These are phyloP conservation scores for Verticillium zaregamsianum DNA, from an alignment of 2,329 filamentous ascomycete species.

Conservation along the genomic window DNA sequence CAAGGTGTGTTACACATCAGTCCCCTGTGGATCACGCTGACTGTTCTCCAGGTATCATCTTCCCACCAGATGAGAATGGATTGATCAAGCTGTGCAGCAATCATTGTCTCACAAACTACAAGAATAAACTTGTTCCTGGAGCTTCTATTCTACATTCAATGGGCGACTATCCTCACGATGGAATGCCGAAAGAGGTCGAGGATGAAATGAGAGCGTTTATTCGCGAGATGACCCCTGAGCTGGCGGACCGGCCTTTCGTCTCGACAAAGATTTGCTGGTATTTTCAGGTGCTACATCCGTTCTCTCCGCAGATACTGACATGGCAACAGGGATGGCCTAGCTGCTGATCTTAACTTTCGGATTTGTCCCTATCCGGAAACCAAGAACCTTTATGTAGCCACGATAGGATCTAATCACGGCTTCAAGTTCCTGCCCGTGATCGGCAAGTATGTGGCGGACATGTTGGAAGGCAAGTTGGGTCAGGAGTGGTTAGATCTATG, in stretches of 20 bases:
- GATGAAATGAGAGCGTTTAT: constrained; percentile 47
- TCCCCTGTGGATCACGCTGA: too few species aligned
- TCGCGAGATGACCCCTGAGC: constrained; percentile 41
- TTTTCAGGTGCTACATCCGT: constrained; percentile 17
- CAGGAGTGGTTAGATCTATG: constrained; percentile 35
- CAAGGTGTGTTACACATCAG: constrained; percentile 3
- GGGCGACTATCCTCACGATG: constrained; percentile 22
- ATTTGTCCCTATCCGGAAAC: constrained; percentile 13
- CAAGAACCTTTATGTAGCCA: constrained; percentile 41
- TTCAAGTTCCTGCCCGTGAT: constrained; percentile 51
- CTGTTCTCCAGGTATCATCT: constrained; percentile 37
- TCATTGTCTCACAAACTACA: constrained; percentile 46
- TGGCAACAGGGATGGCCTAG: constrained; percentile 22
- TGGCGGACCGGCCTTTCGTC: constrained; percentile 43
- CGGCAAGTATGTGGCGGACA: constrained; percentile 45
- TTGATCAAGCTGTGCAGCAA: constrained; percentile 52
- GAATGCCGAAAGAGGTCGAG: constrained; percentile 46
- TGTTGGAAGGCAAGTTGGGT: constrained; percentile 36
- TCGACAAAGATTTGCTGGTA: constrained; percentile 52
- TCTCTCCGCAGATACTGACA: background rate
- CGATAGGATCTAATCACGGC: constrained; percentile 47
- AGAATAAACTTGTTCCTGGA: constrained; percentile 16
- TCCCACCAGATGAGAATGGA: constrained; percentile 44
- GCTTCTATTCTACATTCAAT: constrained; percentile 15
- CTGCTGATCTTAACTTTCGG: constrained; percentile 21